A percentile compares a stretch with the other conserved stretches of the same genome.
Conservation (phyloP, 2,329 filamentous ascomycete genomes). For the Scedosporium dehoogii region DNA sequence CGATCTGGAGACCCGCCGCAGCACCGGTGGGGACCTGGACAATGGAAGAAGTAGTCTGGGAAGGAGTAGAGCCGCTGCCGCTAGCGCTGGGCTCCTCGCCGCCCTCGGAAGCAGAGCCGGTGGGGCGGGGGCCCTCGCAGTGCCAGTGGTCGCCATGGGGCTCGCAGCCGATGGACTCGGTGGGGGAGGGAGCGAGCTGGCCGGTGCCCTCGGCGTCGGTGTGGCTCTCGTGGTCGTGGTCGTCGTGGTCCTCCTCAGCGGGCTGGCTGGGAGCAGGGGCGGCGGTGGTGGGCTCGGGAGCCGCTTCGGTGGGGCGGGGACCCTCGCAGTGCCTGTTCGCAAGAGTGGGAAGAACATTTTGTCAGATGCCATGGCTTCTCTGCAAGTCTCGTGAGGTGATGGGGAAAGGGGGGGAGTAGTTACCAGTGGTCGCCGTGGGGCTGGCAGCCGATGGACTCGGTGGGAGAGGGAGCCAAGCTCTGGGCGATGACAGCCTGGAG, state of each 20-base stretch:
- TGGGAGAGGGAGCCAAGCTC: slow-evolving; percentile 16
- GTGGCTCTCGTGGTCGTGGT: slow-evolving; percentile 9
- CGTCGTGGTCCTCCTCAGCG: slow-evolving; percentile 10
- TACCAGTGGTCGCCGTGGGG: slow-evolving; percentile 28
- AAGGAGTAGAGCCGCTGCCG: neutral
- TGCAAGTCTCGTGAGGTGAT: too few relatives aligned
- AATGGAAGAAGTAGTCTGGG: neutral
- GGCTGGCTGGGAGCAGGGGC: neutral
- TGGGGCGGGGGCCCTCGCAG: slow-evolving; percentile 12
- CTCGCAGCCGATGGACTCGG: slow-evolving; percentile 24
- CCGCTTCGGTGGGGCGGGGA: slow-evolving; percentile 4
- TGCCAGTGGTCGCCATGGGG: slow-evolving; percentile 29
- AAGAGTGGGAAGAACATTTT: neutral
- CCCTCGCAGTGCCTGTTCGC: slow-evolving; percentile 12
- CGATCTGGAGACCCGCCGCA: neutral
- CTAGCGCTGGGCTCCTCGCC: neutral
- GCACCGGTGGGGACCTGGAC: neutral
- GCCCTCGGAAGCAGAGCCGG: neutral
- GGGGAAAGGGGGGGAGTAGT: too few relatives aligned
- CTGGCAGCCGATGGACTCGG: slow-evolving; percentile 21
- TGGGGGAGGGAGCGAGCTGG: slow-evolving; percentile 21
- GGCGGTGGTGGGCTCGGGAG: neutral
- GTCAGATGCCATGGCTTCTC: neutral
- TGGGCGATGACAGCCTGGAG: slow-evolving; percentile 9
- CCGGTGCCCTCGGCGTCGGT: slow-evolving; percentile 10